Conservation (phyloP, 495 filamentous ascomycete genomes). For the Aspergillus avenaceus region DNA sequence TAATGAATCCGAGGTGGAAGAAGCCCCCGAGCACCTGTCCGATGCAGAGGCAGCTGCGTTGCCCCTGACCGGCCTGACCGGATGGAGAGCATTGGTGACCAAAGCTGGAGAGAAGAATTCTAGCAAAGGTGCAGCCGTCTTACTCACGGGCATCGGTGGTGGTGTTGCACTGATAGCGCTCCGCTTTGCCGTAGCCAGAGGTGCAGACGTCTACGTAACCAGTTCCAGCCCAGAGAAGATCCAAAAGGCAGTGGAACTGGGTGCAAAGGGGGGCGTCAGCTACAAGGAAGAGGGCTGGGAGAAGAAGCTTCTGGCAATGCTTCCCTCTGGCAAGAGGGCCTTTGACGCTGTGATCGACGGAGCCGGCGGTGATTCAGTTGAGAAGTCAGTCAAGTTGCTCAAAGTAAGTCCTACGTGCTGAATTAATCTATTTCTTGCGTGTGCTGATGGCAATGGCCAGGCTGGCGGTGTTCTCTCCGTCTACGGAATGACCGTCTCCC, state of each 20-base stretch:
- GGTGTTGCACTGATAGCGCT: conserved; percentile 71
- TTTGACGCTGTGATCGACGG: conserved; percentile 75
- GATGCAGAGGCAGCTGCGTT: conserved; percentile 73
- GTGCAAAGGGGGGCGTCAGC: conserved; percentile 64
- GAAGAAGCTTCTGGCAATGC: conserved; percentile 51
- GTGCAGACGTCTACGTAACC: conserved; percentile 66
- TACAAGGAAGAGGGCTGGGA: conserved; percentile 69
- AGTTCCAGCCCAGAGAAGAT: conserved; percentile 63
- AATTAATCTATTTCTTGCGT: background rate
- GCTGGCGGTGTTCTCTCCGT: conserved; percentile 62
- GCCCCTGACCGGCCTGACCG: conserved; percentile 81
- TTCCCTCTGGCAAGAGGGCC: conserved; percentile 53
- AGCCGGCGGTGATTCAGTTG: conserved; percentile 69
- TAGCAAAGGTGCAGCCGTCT: conserved; percentile 54
- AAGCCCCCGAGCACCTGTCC: conserved; percentile 65
- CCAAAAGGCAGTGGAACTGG: conserved; percentile 55
- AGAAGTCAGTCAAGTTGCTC: conserved; percentile 51
- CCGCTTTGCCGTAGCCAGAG: conserved; percentile 63
- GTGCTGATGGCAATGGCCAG: conserved; percentile 14
- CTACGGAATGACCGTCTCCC: conserved; percentile 76
- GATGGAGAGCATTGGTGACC: conserved; percentile 73
- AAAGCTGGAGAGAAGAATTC: conserved; percentile 60
- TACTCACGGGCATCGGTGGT: conserved; percentile 77
- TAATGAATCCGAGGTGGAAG: conserved; percentile 66
- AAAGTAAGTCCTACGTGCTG: conserved; percentile 36